Percentiles rank a stretch among this genome's conserved stretches.
Evolutionary conservation across 768 basidiomycete species (phyloP).

Genomic region (Amanita rimosa): DNA sequence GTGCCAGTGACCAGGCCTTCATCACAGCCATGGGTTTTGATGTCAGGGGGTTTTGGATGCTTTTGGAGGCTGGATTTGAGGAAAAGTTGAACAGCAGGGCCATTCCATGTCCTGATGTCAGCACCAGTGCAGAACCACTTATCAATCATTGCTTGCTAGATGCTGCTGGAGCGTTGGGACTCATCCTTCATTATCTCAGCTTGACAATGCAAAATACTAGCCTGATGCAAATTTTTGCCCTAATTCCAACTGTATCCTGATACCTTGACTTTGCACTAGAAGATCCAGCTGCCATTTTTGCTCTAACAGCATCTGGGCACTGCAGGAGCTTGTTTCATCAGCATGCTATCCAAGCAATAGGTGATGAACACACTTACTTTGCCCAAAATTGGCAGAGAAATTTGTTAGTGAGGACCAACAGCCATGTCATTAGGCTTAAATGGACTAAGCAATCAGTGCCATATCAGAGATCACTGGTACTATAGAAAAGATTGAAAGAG

Average conservation of each 20-base stretch:
- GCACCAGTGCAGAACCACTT: neutral
- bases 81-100: constrained; percentile 7
- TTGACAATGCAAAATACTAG: constrained; percentile 24
- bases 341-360: neutral
- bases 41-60: constrained; percentile 15
- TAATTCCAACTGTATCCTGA: constrained; percentile 21
- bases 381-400: neutral
- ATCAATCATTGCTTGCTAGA: constrained; percentile 13
- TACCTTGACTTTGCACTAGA: constrained; percentile 21
- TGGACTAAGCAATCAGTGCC: too few species aligned
- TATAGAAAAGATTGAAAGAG: neutral
- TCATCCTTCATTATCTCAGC: constrained; percentile 23
- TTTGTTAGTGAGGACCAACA: neutral
- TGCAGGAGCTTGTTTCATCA: neutral
- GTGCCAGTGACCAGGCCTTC: constrained; percentile 17
- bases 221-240: constrained; percentile 27
- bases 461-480: too few species aligned
- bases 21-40: constrained; percentile 22
- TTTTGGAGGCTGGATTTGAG: constrained; percentile 19
- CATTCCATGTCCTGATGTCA: constrained; percentile 9
- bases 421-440: too few species aligned
- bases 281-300: neutral
- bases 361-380: constrained; percentile 1
- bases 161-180: constrained; percentile 26
- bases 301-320: neutral